phyloP scores from a whole-genome alignment of 2,329 filamentous ascomycete genomes.

The Colletotrichum sp. region DNA sequence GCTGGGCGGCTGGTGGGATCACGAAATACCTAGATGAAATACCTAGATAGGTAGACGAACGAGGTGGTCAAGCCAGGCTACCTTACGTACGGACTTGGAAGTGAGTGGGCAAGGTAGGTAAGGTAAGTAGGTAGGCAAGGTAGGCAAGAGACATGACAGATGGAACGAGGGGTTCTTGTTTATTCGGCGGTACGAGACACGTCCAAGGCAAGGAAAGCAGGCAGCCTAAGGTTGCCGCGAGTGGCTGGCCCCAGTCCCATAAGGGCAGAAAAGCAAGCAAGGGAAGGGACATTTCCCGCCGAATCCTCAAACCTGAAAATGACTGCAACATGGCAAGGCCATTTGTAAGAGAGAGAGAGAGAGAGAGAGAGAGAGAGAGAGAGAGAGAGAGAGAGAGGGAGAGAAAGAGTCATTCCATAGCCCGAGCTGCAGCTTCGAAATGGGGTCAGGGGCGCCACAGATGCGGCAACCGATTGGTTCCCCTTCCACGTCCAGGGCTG shows the following conservation, averaged over 20 bases:
- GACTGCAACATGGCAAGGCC: background rate
- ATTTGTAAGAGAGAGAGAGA: background rate
- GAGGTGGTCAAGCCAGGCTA: background rate
- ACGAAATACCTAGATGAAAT: background rate
- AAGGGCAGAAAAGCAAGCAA: background rate
- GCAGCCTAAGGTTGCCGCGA: background rate
- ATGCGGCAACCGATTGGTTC: slow-evolving; percentile 1
- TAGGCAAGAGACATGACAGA: background rate
- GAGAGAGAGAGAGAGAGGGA: too few relatives aligned
- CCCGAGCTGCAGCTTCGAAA: background rate
- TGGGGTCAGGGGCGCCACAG: background rate
- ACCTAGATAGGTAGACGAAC: background rate
- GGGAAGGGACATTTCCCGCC: background rate
- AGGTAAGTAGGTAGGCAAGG: background rate
- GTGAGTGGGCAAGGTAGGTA: background rate
- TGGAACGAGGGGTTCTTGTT: background rate
- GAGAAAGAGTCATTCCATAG: background rate
- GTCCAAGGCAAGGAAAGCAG: background rate
- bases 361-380: background rate
- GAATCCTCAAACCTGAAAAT: background rate
- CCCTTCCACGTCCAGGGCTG: background rate
- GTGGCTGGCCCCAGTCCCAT: background rate
- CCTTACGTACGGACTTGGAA: background rate
- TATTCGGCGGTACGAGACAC: background rate
- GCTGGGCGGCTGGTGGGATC: background rate